Base-by-base conservation (phyloP, 176 grass and related monocot species). In the Rhynchospora tenuis region DNA sequence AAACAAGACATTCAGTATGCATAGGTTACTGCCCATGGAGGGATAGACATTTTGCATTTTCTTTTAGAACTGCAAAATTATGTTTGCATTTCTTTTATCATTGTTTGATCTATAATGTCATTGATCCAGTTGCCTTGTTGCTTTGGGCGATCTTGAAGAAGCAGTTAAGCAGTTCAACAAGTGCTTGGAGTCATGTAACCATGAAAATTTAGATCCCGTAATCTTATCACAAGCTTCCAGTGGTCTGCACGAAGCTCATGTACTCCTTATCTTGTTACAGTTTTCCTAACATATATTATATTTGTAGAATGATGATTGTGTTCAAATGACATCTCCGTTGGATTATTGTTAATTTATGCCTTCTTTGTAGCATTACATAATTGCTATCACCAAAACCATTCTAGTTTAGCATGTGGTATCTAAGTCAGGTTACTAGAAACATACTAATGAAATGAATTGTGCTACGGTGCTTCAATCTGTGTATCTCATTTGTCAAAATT, bases 221-320 rank as follows among this genome's bases (percentile, higher is more conserved):
- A 83, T 94, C 86, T 54, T 55, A 20, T 64, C 87, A 64, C 90
- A 98, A 78, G 95, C 89, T 93, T 94, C 92, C 57, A 89, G 92
- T 59, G 92, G 92, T 88, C 68, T 93, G 54, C 65, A 82, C 63
- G 93, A 93, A 84, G 81, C 89, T 91, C 85, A 98, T 90, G 95
- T 98, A 88, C 43, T 82, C 58, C 16, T 22, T 84, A 38, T 71
- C 78, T 79, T 58, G 38, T 57, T 84, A 66, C 11, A 28, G 51
- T 80, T 28, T 12, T 19, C 27, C 48, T 13, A 55, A 33, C 31
- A 66, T 80, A 77, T 84, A 17, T 48, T 19, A 1, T 38, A 38
- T 38, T 38, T 38, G 33, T 38, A 38, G 33, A 38, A 38, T 38
- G 33, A 38, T 38, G 33, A 38, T 38, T 4, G 33, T 38, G 33